phyloP scores from a whole-genome alignment of 306 rosid genomes.

The Clitoria ternatea region DNA sequence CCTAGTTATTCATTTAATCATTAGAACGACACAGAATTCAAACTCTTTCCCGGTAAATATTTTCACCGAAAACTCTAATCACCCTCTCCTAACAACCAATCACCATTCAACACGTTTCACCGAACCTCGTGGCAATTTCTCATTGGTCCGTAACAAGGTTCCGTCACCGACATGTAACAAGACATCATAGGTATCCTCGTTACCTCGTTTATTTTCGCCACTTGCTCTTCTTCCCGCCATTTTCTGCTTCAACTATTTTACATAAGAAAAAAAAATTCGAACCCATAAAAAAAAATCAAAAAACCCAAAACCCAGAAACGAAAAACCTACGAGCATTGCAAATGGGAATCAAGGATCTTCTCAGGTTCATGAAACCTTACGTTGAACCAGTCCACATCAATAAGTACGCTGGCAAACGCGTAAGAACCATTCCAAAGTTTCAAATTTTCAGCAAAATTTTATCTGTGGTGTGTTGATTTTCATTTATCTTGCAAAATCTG shows the following conservation, averaged over 20 bases:
- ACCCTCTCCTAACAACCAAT: not conserved
- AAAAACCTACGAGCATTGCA: not conserved
- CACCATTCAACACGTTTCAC: not conserved
- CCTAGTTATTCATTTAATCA: not conserved
- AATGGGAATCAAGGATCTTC: slow-evolving; percentile 98
- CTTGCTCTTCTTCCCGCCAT: slow-evolving; percentile 60
- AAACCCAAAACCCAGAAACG: slow-evolving; percentile 34
- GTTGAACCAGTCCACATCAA: slow-evolving; percentile 60
- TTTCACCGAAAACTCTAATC: not conserved
- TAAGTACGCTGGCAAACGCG: slow-evolving; percentile 78
- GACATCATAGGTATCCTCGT: not conserved
- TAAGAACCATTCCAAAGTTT: slow-evolving; percentile 26
- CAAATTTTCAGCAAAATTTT: not conserved
- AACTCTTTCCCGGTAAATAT: not conserved
- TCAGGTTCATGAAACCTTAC: slow-evolving; percentile 85
- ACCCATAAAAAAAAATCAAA: not conserved
- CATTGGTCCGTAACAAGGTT: not conserved
- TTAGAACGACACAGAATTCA: not conserved
- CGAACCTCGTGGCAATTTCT: not conserved
- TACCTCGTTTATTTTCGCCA: slow-evolving; percentile 31
- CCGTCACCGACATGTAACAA: not conserved
- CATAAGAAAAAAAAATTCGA: not conserved
- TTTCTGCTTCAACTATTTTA: slow-evolving; percentile 26
- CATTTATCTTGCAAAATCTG: not conserved
- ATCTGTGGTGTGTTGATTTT: not conserved